Evolutionary conservation across 805 yeast genomes (phyloP).

Genomic region (Kazachstania bromeliacearum): DNA sequence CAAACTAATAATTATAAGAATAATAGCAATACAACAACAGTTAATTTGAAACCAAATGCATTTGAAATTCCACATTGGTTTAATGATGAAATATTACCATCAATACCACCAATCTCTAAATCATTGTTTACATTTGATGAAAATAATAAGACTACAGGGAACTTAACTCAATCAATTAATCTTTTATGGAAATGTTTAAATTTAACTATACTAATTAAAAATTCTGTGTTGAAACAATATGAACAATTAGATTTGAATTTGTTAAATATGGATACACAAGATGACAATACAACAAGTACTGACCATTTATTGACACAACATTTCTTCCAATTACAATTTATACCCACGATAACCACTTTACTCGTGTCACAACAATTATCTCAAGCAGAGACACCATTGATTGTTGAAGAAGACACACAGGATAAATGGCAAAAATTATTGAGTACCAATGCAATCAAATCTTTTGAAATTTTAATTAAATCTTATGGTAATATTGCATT

Average conservation of each 20-base stretch:
- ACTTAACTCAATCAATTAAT: constrained; percentile 5
- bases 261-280: neutral
- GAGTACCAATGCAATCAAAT: constrained; percentile 11
- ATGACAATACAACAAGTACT: constrained; percentile 6
- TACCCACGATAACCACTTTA: constrained; percentile 15
- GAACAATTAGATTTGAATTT: constrained; percentile 9
- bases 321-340: constrained; percentile 17
- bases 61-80: constrained; percentile 21
- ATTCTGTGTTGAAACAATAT: constrained; percentile 13
- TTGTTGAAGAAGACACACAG: neutral
- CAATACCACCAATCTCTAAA: constrained; percentile 27
- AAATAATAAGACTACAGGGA: constrained; percentile 2
- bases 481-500: constrained; percentile 31
- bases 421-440: neutral
- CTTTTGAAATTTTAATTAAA: constrained; percentile 30
- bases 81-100: constrained; percentile 15
- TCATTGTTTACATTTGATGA: constrained; percentile 22
- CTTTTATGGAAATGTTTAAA: constrained; percentile 13
- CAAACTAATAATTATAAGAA: neutral
- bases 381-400: too few relatives aligned
- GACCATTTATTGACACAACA: constrained; percentile 16
- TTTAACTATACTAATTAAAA: constrained; percentile 9
- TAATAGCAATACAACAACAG: neutral
- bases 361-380: constrained; percentile 16
- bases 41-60: too few relatives aligned